Evolutionary conservation across 257 asterid species (phyloP), one percentile per base, ranked within the genome.

Genomic region (Nicotiana tomentosiformis): DNA sequence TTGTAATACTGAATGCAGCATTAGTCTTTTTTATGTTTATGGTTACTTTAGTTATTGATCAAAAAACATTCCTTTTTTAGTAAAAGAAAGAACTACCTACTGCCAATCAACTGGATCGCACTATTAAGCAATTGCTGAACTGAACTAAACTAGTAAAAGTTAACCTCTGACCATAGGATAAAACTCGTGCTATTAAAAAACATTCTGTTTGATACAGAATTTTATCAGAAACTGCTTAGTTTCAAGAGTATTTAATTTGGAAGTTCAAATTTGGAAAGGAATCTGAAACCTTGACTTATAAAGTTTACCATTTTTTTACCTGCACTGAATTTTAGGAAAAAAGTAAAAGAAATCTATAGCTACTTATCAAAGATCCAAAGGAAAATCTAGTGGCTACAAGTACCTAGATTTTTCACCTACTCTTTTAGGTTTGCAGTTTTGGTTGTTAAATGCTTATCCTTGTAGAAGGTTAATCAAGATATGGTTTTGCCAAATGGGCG

Each of bases 401-500:
- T 49, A 74, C 80, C 80, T 49, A 74, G 43, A 74, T 11, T 74
- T 49, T 51, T 74, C 80, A 74, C 80, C 80, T 74, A 51, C 80
- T 49, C 62, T 26, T 74, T 7, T 74, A 74, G 80, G 62, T 4
- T 74, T 51, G 80, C 80, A 49, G 80, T 74, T 74, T 49, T 51
- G 80, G 39, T 74, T 49, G 29, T 49, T 49, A 26, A 26, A 26
- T 5, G 80, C 5, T 1, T 0, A 61, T 20, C 32, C 15, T 61
- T 61, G 32, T 61, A 20, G 9, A 61, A 61, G 29, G 15, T 60
- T 61, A 70, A 26, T 74, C 9, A 49, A 74, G 80, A 74, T 49
- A 49, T 26, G 37, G 62, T 72, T 3, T 43, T 46, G 60, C 16
- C 20, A 46, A 72, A 43, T 39, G 10, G 10, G 2, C 10, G 0